These are phyloP conservation scores for Eutypa lata DNA, from an alignment of 2,329 filamentous ascomycete species.

Conservation along the genomic window DNA sequence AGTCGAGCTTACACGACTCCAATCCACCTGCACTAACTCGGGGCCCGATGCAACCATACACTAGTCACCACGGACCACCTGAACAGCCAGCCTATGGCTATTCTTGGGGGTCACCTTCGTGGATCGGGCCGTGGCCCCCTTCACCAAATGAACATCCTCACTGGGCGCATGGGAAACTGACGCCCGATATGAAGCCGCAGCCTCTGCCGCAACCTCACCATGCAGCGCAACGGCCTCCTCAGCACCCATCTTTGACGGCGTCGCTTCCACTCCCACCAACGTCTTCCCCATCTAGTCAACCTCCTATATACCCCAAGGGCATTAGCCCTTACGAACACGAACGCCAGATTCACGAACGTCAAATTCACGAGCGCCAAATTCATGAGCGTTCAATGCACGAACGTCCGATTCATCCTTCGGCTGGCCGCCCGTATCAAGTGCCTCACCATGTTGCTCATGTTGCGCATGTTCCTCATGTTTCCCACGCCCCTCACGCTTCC, in stretches of 20 bases:
- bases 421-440: slow-evolving; percentile 19
- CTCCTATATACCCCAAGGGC: slow-evolving; percentile 20
- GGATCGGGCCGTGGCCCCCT: slow-evolving; percentile 32
- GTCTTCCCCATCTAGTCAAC: slow-evolving; percentile 12
- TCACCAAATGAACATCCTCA: slow-evolving; percentile 40
- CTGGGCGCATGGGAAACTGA: slow-evolving; percentile 25
- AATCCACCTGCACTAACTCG: slow-evolving; percentile 78
- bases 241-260: slow-evolving; percentile 15
- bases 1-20: slow-evolving; percentile 86
- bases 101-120: slow-evolving; percentile 37
- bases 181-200: slow-evolving; percentile 25
- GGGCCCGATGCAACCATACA: slow-evolving; percentile 60
- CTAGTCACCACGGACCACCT: slow-evolving; percentile 19
- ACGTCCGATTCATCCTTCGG: slow-evolving; percentile 12
- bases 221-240: slow-evolving; percentile 10
- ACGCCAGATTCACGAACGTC: slow-evolving; percentile 21
- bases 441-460: slow-evolving; percentile 23
- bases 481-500: background rate
- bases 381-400: too few relatives aligned
- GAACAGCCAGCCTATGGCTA: slow-evolving; percentile 34
- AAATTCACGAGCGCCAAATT: too few relatives aligned
- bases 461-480: background rate
- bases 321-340: slow-evolving; percentile 20
- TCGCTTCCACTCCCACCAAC: slow-evolving; percentile 14
- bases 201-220: slow-evolving; percentile 13